Conservation (phyloP, 116 monocot genomes). For the Posidonia oceanica region DNA sequence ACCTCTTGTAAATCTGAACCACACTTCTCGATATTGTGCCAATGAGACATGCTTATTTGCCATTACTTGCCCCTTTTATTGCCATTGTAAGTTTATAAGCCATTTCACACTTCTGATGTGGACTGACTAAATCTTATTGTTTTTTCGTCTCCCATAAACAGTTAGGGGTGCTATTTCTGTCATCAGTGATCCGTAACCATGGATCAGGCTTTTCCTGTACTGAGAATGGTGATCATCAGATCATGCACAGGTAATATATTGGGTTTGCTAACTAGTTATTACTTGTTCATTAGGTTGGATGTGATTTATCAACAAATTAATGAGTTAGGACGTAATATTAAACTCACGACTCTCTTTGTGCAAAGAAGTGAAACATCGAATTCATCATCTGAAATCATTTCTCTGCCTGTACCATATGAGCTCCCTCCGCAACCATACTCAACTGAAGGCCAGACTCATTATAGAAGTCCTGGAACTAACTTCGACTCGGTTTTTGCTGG, state of each 20-base stretch:
- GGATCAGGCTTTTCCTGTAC: conserved; percentile 57
- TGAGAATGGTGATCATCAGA: conserved; percentile 11
- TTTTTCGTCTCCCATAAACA: conserved; percentile 5
- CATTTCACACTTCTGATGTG: no score
- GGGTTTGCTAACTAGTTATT: not conserved
- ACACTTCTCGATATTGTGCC: no score
- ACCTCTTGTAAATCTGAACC: no score
- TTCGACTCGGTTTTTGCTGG: not conserved
- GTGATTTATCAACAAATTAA: conserved; percentile 4
- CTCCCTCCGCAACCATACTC: conserved; percentile 79
- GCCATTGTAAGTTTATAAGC: no score
- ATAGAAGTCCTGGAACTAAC: not conserved
- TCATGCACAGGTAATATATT: conserved; percentile 15
- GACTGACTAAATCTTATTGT: not conserved
- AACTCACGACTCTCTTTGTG: conserved; percentile 47
- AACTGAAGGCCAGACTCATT: conserved; percentile 22
- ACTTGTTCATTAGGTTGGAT: conserved; percentile 11
- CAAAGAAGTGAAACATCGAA: conserved; percentile 13
- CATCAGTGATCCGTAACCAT: conserved; percentile 16
- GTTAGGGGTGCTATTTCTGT: conserved; percentile 87
- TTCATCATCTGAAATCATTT: conserved; percentile 28
- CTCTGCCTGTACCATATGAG: conserved; percentile 75
- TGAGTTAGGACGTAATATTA: conserved; percentile 21
- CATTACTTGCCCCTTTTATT: no score
- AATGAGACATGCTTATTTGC: no score